Base-by-base conservation (phyloP, 306 rosid species). In the Sophora flavescens region DNA sequence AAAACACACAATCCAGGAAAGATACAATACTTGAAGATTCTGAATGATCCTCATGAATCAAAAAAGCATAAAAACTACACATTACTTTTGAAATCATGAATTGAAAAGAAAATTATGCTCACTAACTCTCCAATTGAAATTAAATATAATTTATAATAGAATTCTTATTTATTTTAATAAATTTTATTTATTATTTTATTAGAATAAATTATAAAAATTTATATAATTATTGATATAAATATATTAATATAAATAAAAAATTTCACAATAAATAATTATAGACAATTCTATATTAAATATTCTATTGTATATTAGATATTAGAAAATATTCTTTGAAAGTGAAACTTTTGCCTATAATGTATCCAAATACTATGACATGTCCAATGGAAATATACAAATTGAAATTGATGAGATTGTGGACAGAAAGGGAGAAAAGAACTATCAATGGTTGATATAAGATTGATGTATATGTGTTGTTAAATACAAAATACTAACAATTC, bases 331-430 rank as follows among this genome's bases (percentile, higher is more conserved):
- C n/a, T n/a, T n/a, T n/a, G n/a, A n/a, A 1, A 18, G 63, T 48
- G 12, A n/a, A 36, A 33, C 53, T 44, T 16, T 28, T n/a, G 6
- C 54, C 42, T 47, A 58, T 45, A n/a, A 6, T 47, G 33, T 65
- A 80, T 66, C 69, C 64, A 57, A 64, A 47, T 22, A 39, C 8
- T 17, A 35, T 68, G 63, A 36, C 77, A 70, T 60, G 42, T 16
- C 22, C 64, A 69, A 13, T 38, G 36, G 64, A 69, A 59, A 59
- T 18, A n/a, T 17, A 35, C 18, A 45, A 76, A 38, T 51, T n/a
- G 44, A 45, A 64, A 61, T 9, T 10, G 36, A 9, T 61, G 14
- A 45, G 30, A 74, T 16, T 41, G 32, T 30, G 68, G 11, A 50
- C 3, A 50, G 3, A 50, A 15, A 62, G 32, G 22, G 39, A 45